phyloP scores from a whole-genome alignment of 2,329 filamentous ascomycete species.

The Annulohypoxylon truncatum region DNA sequence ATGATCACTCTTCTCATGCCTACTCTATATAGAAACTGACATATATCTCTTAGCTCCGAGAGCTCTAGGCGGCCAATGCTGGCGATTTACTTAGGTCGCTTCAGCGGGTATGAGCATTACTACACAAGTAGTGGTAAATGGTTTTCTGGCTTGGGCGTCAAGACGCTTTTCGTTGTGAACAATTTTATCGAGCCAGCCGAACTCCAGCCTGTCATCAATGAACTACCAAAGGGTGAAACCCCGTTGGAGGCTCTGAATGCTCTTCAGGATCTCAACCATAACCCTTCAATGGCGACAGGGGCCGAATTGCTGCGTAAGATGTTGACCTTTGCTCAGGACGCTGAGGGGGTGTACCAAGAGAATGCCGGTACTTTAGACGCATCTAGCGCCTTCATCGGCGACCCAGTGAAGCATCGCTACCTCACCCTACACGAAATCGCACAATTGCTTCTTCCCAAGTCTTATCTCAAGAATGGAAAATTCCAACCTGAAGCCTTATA shows the following conservation, averaged over 20 bases:
- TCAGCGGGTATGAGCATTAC: conserved; percentile 64
- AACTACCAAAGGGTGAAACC: conserved; percentile 50
- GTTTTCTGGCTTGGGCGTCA: conserved; percentile 58
- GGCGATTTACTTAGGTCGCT: conserved; percentile 64
- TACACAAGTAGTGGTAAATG: conserved; percentile 65
- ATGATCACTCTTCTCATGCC: neutral
- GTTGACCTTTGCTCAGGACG: conserved; percentile 56
- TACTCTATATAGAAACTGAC: conserved; percentile 30
- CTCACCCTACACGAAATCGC: conserved; percentile 65
- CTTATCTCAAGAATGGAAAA: conserved; percentile 51
- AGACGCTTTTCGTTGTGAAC: conserved; percentile 62
- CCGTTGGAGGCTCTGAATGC: conserved; percentile 49
- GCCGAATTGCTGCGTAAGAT: conserved; percentile 60
- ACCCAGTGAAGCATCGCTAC: conserved; percentile 54
- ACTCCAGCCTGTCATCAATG: conserved; percentile 55
- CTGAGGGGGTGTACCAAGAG: conserved; percentile 60
- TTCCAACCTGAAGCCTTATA: conserved; percentile 67
- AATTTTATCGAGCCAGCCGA: conserved; percentile 58
- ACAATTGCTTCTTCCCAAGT: conserved; percentile 55
- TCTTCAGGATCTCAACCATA: conserved; percentile 55
- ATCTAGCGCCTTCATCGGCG: conserved; percentile 56
- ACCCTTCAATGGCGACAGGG: conserved; percentile 58
- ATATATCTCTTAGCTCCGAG: conserved; percentile 43
- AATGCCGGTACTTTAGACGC: conserved; percentile 62
- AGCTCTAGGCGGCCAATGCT: conserved; percentile 61